A percentile compares a stretch with the other conserved stretches of the same genome.
Evolutionary conservation across 2,329 filamentous ascomycete genomes (phyloP).

Genomic region (Pseudocercospora ulei): DNA sequence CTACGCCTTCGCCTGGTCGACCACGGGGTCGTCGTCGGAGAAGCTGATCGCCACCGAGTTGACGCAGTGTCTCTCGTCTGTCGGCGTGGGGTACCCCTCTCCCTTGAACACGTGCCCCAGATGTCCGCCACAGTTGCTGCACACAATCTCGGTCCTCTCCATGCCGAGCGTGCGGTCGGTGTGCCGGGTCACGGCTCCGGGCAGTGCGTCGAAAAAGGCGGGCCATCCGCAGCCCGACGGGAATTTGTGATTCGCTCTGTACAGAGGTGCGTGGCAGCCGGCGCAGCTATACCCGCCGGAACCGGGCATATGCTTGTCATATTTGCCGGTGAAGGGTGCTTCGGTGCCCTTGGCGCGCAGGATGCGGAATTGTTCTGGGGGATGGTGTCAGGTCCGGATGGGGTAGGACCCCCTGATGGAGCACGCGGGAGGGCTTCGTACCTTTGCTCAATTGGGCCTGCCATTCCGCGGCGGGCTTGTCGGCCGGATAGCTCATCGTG

Average conservation of each 20-base stretch:
- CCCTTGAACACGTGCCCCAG: constrained; percentile 87
- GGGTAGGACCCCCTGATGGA: constrained; percentile 19
- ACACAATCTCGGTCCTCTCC: constrained; percentile 84
- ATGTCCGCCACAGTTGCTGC: constrained; percentile 86
- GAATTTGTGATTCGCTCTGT: constrained; percentile 92
- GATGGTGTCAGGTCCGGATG: constrained; percentile 29
- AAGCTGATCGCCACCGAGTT: constrained; percentile 90
- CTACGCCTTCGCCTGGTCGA: constrained; percentile 29
- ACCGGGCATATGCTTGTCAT: constrained; percentile 72
- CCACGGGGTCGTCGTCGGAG: constrained; percentile 51
- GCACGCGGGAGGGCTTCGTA: constrained; percentile 31
- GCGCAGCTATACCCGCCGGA: constrained; percentile 78
- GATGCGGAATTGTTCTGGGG: constrained; percentile 86
- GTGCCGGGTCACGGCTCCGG: constrained; percentile 76
- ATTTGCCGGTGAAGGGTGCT: constrained; percentile 65
- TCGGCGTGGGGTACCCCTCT: constrained; percentile 72
- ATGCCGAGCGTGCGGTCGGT: constrained; percentile 71
- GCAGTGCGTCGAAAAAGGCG: constrained; percentile 91
- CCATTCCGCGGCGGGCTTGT: constrained; percentile 79
- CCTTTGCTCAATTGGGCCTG: constrained; percentile 67
- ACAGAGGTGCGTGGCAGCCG: constrained; percentile 76
- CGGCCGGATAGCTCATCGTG: constrained; percentile 66
- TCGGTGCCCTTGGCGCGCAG: constrained; percentile 91
- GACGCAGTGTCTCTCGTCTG: constrained; percentile 93
- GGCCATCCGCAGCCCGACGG: constrained; percentile 95